phyloP scores from a whole-genome alignment of 2,329 filamentous ascomycete genomes.

The Fusarium piperis region DNA sequence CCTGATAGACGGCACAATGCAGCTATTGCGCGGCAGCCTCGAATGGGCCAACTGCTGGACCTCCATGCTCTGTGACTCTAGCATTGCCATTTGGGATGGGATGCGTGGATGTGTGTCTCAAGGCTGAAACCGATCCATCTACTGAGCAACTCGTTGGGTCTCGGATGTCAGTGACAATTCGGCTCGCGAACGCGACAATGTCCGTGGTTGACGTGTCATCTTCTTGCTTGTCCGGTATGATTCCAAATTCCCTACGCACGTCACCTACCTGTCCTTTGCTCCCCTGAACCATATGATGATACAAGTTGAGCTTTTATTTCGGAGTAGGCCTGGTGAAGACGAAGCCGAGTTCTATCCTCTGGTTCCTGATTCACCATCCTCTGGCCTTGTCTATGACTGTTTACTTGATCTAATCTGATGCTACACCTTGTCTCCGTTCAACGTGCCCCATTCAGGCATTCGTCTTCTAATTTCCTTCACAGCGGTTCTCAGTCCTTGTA shows the following conservation, averaged over 20 bases:
- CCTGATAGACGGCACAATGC: neutral
- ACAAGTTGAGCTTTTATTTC: conserved; percentile 50
- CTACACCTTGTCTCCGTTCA: conserved; percentile 32
- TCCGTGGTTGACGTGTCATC: neutral
- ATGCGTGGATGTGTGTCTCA: neutral
- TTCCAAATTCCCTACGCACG: neutral
- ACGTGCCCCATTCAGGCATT: conserved; percentile 28
- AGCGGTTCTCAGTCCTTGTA: conserved; percentile 60
- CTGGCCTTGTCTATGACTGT: conserved; percentile 47
- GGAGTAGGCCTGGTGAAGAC: conserved; percentile 48
- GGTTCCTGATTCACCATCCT: conserved; percentile 53
- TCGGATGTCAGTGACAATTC: neutral
- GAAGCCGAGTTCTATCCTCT: conserved; percentile 62
- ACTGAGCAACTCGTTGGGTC: neutral
- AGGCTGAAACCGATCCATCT: conserved; percentile 1
- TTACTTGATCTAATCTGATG: conserved; percentile 76
- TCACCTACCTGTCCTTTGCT: neutral
- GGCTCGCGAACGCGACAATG: neutral
- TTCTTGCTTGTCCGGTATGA: conserved; percentile 19
- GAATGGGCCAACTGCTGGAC: neutral
- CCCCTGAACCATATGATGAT: conserved; percentile 50
- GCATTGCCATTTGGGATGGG: neutral
- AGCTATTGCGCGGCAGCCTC: neutral
- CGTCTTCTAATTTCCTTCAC: conserved; percentile 51
- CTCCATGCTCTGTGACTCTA: neutral